Evolutionary conservation across 192 early-diverging fungal genomes (phyloP).

Genomic region (Hyaloraphidium curvatum): DNA sequence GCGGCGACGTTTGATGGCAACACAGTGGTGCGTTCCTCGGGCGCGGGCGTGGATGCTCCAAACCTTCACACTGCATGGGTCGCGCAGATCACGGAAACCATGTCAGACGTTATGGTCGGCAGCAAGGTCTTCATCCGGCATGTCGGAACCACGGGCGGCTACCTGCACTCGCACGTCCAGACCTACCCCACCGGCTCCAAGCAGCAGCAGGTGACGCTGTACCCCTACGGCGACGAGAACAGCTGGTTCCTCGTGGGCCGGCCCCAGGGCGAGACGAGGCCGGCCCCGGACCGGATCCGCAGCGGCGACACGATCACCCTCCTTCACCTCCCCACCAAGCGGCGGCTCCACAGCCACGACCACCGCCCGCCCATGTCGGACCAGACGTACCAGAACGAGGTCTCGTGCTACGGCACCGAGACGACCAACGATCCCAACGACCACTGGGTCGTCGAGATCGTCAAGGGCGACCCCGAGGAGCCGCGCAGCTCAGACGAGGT

Average conservation of each 20-base stretch:
- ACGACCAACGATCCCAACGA: slow-evolving; percentile 92
- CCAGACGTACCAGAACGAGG: slow-evolving; percentile 26
- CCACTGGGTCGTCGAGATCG: slow-evolving; percentile 70
- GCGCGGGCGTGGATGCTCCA: neutral
- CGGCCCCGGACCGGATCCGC: no score
- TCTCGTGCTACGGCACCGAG: slow-evolving; percentile 29
- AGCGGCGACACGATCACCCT: no score
- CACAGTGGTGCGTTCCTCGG: slow-evolving; percentile 14
- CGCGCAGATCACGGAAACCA: neutral
- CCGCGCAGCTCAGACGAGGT: no score
- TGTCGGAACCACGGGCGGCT: slow-evolving; percentile 48
- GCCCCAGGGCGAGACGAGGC: no score
- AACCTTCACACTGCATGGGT: neutral
- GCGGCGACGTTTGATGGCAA: slow-evolving; percentile 23
- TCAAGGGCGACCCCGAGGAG: slow-evolving; percentile 23
- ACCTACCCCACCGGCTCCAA: slow-evolving; percentile 57
- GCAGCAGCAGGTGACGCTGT: slow-evolving; percentile 41
- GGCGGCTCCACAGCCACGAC: slow-evolving; percentile 24
- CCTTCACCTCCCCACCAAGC: slow-evolving; percentile 21
- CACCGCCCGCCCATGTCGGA: slow-evolving; percentile 19
- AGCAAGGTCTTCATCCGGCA: slow-evolving; percentile 42
- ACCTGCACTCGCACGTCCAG: slow-evolving; percentile 48
- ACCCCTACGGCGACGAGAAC: slow-evolving; percentile 23
- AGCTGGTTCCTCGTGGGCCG: no score
- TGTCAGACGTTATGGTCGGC: slow-evolving; percentile 40